Base-by-base conservation (phyloP, 768 basidiomycete species). In the Rhodotorula babjevae region DNA sequence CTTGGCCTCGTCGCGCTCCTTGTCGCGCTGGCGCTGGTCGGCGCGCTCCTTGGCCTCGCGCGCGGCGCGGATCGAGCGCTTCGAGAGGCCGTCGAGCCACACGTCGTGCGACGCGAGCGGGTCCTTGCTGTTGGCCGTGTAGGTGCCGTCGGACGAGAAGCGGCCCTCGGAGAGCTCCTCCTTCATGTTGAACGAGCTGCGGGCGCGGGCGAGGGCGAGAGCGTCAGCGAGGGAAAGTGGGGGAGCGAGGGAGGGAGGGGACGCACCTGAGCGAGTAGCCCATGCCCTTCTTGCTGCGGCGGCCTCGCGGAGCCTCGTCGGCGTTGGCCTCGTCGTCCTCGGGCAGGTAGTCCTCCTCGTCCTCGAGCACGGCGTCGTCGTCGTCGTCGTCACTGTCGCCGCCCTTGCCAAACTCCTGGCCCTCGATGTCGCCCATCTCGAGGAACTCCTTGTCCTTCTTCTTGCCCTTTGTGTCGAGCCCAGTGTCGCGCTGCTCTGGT, bases 121-220 rank as follows among this genome's bases (percentile, higher is more conserved):
- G 81, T 99, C 96, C 79, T 89, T 88, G 19, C 89, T 85, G 75
- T 90, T 88, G 61, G 90, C 87, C 79, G 93, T 92, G 78, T 82
- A 84, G 16, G 73, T 74, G 60, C 96, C 96, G 79, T 98, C 95
- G 71, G 90, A 90, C 10, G 91, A 89, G 83, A 99, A 97, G 79
- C 93, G 92, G 52, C 96, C 96, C 82, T 98, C 95, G 79, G 92
- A 89, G 90, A 98, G 94, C 85, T 99, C 96, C 77, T 92, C 90
- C 74, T 93, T 89, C 95, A 99, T 98, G 81, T 99, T 95, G 87
- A 99, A 99, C 40, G 92, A 90, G 8, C 74, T 76, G 64, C 36
- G 31, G 8, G 33, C 16, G 63, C 10, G n/a, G 11, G 21, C 31
- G 53, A 19, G 47, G 21, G 47, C 47, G 19, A 19, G 47, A 47